Percentiles rank a stretch among this genome's conserved stretches.
These are phyloP conservation scores for Colletotrichum gigasporum DNA, from an alignment of 2,329 filamentous ascomycete genomes.

Conservation along the genomic window DNA sequence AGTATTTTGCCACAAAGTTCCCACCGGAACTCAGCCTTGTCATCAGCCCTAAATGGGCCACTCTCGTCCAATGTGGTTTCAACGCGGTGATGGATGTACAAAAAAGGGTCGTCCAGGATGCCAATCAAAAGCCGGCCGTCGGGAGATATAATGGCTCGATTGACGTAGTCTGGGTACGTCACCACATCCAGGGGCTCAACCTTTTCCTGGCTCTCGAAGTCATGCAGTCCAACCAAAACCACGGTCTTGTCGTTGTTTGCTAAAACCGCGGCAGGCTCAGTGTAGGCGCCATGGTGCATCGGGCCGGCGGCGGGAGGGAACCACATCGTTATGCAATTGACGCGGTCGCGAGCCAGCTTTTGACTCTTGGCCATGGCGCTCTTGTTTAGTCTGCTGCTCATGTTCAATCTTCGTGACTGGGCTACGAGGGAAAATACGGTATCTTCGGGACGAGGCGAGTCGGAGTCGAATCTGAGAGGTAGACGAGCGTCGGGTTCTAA, in stretches of 20 bases:
- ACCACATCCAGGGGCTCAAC: constrained; percentile 74
- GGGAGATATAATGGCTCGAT: constrained; percentile 92
- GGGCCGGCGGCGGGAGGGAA: constrained; percentile 54
- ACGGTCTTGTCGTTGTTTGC: constrained; percentile 94
- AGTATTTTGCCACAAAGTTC: constrained; percentile 59
- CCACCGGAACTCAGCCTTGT: constrained; percentile 57
- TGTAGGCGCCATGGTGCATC: constrained; percentile 51
- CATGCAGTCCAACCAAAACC: constrained; percentile 79
- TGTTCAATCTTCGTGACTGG: constrained; percentile 42
- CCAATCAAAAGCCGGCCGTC: constrained; percentile 83
- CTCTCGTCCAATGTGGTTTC: constrained; percentile 44
- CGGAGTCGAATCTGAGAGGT: constrained; percentile 39
- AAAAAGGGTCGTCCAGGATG: constrained; percentile 86
- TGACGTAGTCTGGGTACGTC: constrained; percentile 85
- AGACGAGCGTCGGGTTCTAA: constrained; percentile 46
- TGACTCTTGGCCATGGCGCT: constrained; percentile 59
- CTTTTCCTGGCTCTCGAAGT: constrained; percentile 56
- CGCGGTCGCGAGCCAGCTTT: constrained; percentile 67
- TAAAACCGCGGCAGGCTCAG: constrained; percentile 72
- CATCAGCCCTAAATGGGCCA: constrained; percentile 35
- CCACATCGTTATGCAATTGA: constrained; percentile 75
- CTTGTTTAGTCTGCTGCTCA: constrained; percentile 50
- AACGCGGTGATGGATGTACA: constrained; percentile 80
- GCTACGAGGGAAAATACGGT: constrained; percentile 46
- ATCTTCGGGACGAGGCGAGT: constrained; percentile 43